Conservation (phyloP, 495 filamentous ascomycete genomes). For the Alectoria sarmentosa region DNA sequence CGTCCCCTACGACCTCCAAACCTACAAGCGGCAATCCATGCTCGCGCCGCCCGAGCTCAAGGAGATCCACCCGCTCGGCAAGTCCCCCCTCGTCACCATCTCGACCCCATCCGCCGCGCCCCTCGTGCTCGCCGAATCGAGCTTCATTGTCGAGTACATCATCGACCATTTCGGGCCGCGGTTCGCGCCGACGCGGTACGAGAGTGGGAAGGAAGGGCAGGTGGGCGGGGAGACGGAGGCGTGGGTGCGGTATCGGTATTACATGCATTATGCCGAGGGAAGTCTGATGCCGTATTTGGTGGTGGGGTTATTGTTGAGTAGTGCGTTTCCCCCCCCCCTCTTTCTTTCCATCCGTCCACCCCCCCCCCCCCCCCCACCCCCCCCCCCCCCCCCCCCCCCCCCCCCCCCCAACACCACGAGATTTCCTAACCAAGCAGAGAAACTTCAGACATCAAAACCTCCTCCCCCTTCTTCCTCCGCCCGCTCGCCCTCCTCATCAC, state of each 20-base stretch:
- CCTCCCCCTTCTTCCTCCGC: constrained; percentile 78
- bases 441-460: constrained; percentile 51
- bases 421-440: too few relatives aligned
- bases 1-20: constrained; percentile 69
- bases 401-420: too few relatives aligned
- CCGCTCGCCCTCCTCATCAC: constrained; percentile 64
- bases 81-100: constrained; percentile 67
- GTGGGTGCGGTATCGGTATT: constrained; percentile 71
- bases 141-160: constrained; percentile 72
- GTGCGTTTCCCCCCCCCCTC: constrained; percentile 35
- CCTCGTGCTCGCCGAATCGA: constrained; percentile 72
- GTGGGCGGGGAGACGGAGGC: constrained; percentile 65
- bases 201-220: constrained; percentile 43
- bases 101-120: constrained; percentile 40
- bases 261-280: constrained; percentile 78
- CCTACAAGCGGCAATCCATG: constrained; percentile 58
- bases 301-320: constrained; percentile 47
- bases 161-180: constrained; percentile 60
- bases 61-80: constrained; percentile 76
- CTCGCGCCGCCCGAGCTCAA: constrained; percentile 67
- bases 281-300: constrained; percentile 66
- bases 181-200: constrained; percentile 61
- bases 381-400: background rate
- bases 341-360: background rate
- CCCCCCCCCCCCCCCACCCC: background rate